These are phyloP conservation scores for Anisodus acutangulus DNA, from an alignment of 257 asterid species.

Conservation along the genomic window DNA sequence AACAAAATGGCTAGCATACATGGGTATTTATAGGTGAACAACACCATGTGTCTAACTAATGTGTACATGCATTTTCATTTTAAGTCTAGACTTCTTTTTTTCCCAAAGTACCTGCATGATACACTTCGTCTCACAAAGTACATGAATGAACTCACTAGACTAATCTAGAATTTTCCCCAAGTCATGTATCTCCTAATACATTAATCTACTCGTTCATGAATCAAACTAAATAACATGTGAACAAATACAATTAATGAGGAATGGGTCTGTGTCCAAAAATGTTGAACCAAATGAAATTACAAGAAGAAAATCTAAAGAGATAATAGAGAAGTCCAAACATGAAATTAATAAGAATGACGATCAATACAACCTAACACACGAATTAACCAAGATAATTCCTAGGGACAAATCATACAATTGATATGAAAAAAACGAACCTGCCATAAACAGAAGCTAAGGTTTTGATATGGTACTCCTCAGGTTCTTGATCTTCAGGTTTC, in stretches of 20 bases:
- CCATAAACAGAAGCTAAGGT: slow-evolving; percentile 19
- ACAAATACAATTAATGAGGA: background rate
- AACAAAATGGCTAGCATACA: too few relatives aligned
- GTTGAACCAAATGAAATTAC: background rate
- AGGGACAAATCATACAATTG: background rate
- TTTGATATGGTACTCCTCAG: slow-evolving; percentile 7
- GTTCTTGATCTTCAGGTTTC: background rate
- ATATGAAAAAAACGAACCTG: background rate
- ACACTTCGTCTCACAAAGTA: too few relatives aligned
- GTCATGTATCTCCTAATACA: too few relatives aligned
- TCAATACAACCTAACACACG: background rate
- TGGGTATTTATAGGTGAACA: too few relatives aligned
- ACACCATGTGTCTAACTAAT: too few relatives aligned
- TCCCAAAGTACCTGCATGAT: too few relatives aligned
- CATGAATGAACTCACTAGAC: too few relatives aligned
- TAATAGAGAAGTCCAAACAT: background rate
- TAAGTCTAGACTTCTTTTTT: too few relatives aligned
- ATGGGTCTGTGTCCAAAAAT: background rate
- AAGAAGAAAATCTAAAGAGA: background rate
- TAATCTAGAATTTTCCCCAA: too few relatives aligned
- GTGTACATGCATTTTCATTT: too few relatives aligned
- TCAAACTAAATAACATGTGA: too few relatives aligned
- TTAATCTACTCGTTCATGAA: too few relatives aligned
- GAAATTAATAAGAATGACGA: background rate
- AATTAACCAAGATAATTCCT: background rate